A percentile compares a stretch with the other conserved stretches of the same genome.
Evolutionary conservation across 768 basidiomycete species (phyloP).

Genomic region (Collybia nuda): DNA sequence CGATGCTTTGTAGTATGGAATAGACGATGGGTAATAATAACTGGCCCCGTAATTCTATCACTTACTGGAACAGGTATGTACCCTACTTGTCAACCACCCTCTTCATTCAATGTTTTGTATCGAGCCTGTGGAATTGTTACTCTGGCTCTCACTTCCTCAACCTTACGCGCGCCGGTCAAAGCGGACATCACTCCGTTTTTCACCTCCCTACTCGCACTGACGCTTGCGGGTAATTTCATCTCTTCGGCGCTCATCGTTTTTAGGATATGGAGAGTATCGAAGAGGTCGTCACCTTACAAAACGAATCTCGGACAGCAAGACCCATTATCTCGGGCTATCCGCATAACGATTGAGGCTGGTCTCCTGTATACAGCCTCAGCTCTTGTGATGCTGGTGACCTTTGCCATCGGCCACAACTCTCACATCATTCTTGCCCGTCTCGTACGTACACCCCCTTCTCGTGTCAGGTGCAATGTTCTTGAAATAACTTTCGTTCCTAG

Average conservation of each 20-base stretch:
- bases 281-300: constrained; percentile 8
- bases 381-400: constrained; percentile 11
- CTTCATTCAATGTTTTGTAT: neutral
- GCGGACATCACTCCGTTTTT: constrained; percentile 4
- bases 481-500: too few species aligned
- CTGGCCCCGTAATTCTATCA: neutral
- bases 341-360: constrained; percentile 13
- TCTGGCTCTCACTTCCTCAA: neutral
- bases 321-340: constrained; percentile 12
- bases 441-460: constrained; percentile 3
- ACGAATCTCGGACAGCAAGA: constrained; percentile 4
- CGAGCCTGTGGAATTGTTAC: neutral
- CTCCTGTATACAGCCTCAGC: constrained; percentile 11
- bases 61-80: neutral
- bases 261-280: constrained; percentile 13
- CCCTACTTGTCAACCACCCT: neutral
- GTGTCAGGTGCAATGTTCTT: neutral
- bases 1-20: neutral
- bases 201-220: constrained; percentile 8
- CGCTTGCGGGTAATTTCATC: constrained; percentile 9
- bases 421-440: constrained; percentile 13
- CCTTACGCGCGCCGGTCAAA: too few species aligned
- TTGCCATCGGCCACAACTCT: constrained; percentile 3
- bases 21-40: neutral
- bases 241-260: constrained; percentile 13